phyloP scores from a whole-genome alignment of 225 moss, liverwort and hornwort species.

The Rhytidiadelphus loreus region DNA sequence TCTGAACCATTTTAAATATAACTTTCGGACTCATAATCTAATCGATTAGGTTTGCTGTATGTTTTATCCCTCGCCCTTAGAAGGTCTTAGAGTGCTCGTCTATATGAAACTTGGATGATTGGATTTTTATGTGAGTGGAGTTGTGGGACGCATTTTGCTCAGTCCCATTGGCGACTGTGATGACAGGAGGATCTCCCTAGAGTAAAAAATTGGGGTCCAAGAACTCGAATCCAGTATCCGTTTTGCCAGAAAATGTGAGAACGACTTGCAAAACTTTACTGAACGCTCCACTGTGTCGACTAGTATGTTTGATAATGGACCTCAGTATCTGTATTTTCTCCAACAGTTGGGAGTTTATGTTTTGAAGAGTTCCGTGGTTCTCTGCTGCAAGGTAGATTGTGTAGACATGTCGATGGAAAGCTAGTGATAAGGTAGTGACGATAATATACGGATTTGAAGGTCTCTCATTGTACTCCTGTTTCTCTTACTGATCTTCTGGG shows the following conservation, averaged over 20 bases:
- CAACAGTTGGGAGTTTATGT: neutral
- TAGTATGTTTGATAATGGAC: neutral
- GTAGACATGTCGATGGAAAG: neutral
- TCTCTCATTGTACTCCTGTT: neutral
- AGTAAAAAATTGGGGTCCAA: constrained; percentile 7
- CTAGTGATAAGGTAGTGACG: neutral
- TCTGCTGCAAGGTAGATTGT: neutral
- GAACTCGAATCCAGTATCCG: constrained; percentile 10
- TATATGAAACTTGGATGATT: neutral
- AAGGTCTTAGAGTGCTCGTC: neutral
- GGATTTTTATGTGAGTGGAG: neutral
- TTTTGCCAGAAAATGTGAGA: constrained; percentile 17
- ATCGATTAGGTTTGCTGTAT: neutral
- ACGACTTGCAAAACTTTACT: neutral
- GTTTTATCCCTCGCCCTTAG: neutral
- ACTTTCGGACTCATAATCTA: neutral
- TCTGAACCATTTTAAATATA: neutral
- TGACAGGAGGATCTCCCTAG: constrained; percentile 17
- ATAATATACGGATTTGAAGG: neutral
- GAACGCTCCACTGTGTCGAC: neutral
- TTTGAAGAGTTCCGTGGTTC: neutral
- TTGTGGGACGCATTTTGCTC: neutral
- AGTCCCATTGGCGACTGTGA: constrained; percentile 22
- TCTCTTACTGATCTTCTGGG: neutral
- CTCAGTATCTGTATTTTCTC: neutral